Evolutionary conservation across 2,329 filamentous ascomycete species (phyloP), one percentile per base, ranked within the genome.

Genomic region (Anisogramma anomala): DNA sequence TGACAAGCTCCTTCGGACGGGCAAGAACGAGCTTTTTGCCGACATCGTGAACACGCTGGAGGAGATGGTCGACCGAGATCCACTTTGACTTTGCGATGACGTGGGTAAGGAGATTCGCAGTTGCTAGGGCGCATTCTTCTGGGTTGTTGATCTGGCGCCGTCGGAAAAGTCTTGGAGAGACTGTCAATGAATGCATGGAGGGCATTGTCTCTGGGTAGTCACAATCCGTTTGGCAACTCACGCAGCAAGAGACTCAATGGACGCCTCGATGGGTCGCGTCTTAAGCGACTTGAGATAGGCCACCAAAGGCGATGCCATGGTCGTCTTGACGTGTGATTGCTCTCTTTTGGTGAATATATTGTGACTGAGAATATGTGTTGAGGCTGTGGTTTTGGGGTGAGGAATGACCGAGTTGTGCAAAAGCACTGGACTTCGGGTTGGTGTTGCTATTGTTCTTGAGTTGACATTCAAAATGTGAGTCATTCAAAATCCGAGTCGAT

Each of bases 111-210:
- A 96, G 78, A 53, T 93, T 83, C 17, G 88, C 84, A 3, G 89
- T 96, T 47, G 88, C 88, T 45, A 91, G 78, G 43, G 91, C 91
- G 63, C 88, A 95, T 59, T 84, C 77, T 60, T 91, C 79, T 34
- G 88, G 85, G 50, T 85, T 85, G 47, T 76, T 77, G 55, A 98
- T 94, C 58, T 96, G 89, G 53, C 88, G 74, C 58, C 88, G 74
- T 63, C 94, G 95, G 50, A 98, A 74, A 15, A 95, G 78, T 39
- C 85, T 91, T 52, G 15, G 23, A 15, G 10, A n/a, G 18, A 13
- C n/a, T 34, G 34, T 39, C 14, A 37, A 36, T 33, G 31, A 25
- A 10, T 22, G 14, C 19, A 10, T 6, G 22, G 22, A 23, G 9
- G 22, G 22, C 5, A 23, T n/a, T 10, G 25, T 15, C 25, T n/a